phyloP scores from a whole-genome alignment of 164 flowering plant genomes.

The Annona squamosa region DNA sequence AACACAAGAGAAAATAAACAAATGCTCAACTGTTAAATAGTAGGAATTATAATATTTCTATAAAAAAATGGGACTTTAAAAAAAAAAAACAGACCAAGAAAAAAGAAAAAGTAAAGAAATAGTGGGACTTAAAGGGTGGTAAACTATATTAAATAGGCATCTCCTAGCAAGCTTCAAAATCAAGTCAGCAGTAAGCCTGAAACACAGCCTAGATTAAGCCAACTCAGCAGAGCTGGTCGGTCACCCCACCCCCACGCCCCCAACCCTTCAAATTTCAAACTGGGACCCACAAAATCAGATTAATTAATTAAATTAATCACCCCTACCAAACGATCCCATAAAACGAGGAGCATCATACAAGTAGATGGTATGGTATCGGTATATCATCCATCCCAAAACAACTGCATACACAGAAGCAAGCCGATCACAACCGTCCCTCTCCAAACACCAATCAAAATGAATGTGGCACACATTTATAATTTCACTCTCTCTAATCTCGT shows the following conservation, averaged over 20 bases:
- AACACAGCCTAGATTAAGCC: neutral
- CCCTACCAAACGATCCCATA: neutral
- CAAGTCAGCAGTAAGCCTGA: neutral
- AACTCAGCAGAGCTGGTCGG: constrained; percentile 1
- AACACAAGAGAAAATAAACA: too few relatives aligned
- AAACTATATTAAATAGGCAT: neutral
- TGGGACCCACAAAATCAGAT: neutral
- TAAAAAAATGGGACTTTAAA: too few relatives aligned
- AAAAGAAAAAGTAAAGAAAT: too few relatives aligned
- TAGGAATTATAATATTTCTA: too few relatives aligned
- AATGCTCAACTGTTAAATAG: too few relatives aligned
- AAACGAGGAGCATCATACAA: neutral
- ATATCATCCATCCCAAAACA: too few relatives aligned
- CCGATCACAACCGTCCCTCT: neutral
- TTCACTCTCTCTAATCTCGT: too few relatives aligned
- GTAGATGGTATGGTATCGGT: neutral
- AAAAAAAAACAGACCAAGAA: too few relatives aligned
- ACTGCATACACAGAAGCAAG: too few relatives aligned
- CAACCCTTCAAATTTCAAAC: neutral
- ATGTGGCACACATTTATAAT: too few relatives aligned
- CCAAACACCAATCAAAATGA: neutral
- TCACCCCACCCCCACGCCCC: neutral
- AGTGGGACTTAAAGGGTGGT: neutral
- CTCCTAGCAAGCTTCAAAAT: neutral
- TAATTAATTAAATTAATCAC: neutral